Conservation (phyloP, 1,284 basidiomycete genomes). For the Bondarzewia mesenterica region DNA sequence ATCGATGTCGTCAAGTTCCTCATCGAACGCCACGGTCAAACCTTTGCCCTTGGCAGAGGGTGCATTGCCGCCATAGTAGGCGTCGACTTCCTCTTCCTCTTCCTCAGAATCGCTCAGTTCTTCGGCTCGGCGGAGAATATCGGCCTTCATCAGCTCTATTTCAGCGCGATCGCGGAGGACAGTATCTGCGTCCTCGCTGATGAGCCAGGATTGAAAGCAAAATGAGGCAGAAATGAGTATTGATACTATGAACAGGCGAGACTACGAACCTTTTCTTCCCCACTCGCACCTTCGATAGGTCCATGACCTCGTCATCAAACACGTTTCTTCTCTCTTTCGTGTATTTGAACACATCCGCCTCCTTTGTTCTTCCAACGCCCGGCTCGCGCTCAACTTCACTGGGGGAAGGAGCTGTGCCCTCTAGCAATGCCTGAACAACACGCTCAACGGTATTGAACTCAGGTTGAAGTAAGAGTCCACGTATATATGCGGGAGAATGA, state of each 20-base stretch:
- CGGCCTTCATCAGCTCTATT: conserved; percentile 70
- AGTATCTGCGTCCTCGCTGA: conserved; percentile 24
- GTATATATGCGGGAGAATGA: conserved; percentile 43
- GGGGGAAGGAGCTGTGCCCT: conserved; percentile 51
- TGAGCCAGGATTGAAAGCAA: conserved; percentile 11
- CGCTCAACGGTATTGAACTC: conserved; percentile 45
- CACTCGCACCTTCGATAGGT: conserved; percentile 47
- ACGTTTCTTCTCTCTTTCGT: conserved; percentile 55
- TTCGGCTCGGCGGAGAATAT: conserved; percentile 72
- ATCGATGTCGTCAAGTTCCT: conserved; percentile 35
- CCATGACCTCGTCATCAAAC: conserved; percentile 65
- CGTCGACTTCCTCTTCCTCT: conserved; percentile 51
- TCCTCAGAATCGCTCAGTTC: conserved; percentile 44
- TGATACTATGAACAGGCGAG: not conserved
- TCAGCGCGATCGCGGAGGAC: conserved; percentile 51
- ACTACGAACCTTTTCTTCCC: conserved; percentile 60
- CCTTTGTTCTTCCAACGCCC: not conserved
- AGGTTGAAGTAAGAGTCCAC: conserved; percentile 41
- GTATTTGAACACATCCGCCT: conserved; percentile 23
- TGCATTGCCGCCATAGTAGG: conserved; percentile 10
- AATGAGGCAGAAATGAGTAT: conserved; percentile 7
- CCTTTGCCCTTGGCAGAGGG: conserved; percentile 19
- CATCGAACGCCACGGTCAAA: conserved; percentile 37
- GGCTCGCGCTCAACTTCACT: conserved; percentile 14
- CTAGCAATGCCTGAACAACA: conserved; percentile 62